These are phyloP conservation scores for Phytopythium boreale DNA, from an alignment of 352 stramenopile genomes.

Conservation along the genomic window DNA sequence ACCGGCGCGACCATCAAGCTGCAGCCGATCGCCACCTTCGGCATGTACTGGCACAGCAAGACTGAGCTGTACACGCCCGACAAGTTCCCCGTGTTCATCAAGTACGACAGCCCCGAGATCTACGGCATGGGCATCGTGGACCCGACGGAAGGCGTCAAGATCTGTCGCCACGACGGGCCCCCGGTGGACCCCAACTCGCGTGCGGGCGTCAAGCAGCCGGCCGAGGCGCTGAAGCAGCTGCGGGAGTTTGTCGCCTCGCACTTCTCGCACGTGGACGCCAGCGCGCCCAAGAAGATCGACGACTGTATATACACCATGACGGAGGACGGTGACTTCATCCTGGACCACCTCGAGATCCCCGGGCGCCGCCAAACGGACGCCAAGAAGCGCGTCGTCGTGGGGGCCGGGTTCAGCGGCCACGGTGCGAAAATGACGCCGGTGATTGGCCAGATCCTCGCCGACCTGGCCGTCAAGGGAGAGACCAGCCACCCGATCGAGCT, in stretches of 20 bases:
- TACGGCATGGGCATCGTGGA: constrained; percentile 57
- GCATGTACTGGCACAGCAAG: constrained; percentile 56
- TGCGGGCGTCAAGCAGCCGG: constrained; percentile 32
- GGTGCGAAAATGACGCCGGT: constrained; percentile 85
- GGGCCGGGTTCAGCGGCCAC: constrained; percentile 77
- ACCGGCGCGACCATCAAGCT: constrained; percentile 32
- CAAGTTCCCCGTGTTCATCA: constrained; percentile 68
- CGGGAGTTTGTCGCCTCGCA: constrained; percentile 31
- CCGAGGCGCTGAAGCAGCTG: constrained; percentile 20
- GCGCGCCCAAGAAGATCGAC: constrained; percentile 32
- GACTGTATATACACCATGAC: constrained; percentile 88
- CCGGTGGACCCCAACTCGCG: constrained; percentile 41
- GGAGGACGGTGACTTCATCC: constrained; percentile 67
- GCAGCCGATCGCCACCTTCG: constrained; percentile 61
- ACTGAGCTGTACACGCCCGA: constrained; percentile 37
- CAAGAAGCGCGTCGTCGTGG: constrained; percentile 53
- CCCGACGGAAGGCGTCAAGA: constrained; percentile 56
- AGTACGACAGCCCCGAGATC: constrained; percentile 44
- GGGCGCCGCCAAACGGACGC: not conserved
- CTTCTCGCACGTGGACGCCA: constrained; percentile 56
- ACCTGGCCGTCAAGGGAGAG: constrained; percentile 54
- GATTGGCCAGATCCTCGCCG: constrained; percentile 73
- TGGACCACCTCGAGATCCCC: constrained; percentile 42
- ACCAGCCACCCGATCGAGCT: constrained; percentile 42
- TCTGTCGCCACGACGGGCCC: constrained; percentile 60